Percentiles rank a stretch among this genome's conserved stretches.
phyloP scores from a whole-genome alignment of 2,329 filamentous ascomycete species.

The Xylaria hypoxylon region DNA sequence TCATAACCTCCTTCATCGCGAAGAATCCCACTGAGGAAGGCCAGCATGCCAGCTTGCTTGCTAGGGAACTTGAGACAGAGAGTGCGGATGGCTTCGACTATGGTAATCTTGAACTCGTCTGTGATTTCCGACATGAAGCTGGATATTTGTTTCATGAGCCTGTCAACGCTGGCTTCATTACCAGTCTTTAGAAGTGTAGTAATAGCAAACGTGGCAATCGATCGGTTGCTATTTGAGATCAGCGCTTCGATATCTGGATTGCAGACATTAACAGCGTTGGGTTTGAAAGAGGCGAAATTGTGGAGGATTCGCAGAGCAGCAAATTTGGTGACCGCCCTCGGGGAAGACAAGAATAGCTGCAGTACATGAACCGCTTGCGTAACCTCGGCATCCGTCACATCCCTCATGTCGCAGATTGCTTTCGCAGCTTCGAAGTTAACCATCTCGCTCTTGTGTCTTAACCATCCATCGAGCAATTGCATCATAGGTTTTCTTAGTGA shows the following conservation, averaged over 20 bases:
- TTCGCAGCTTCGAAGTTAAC: constrained; percentile 99
- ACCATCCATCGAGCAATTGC: constrained; percentile 93
- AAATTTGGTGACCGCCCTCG: constrained; percentile 96
- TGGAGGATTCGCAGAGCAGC: constrained; percentile 96
- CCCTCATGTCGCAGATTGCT: constrained; percentile 93
- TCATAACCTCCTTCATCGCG: constrained; percentile 98
- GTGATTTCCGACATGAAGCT: constrained; percentile 99
- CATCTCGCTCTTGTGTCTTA: constrained; percentile 99
- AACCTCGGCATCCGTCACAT: constrained; percentile 92
- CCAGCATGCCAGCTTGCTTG: constrained; percentile 97
- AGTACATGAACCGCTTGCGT: constrained; percentile 93
- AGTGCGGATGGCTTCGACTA: constrained; percentile 97
- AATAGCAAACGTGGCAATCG: constrained; percentile 97
- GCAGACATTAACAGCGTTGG: constrained; percentile 88
- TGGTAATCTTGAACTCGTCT: constrained; percentile 99
- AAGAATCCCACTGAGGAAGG: constrained; percentile 96
- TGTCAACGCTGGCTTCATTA: constrained; percentile 96
- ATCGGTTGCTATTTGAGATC: constrained; percentile 96
- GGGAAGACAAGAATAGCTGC: constrained; percentile 96
- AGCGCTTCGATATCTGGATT: constrained; percentile 97
- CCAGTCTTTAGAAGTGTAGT: constrained; percentile 98
- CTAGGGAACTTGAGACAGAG: constrained; percentile 97
- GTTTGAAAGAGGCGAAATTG: constrained; percentile 96
- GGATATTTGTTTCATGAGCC: constrained; percentile 98
- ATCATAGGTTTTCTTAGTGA: constrained; percentile 95